Evolutionary conservation across 2,329 filamentous ascomycete genomes (phyloP), one percentile per base, ranked within the genome.

Genomic region (Talaromyces sp.): DNA sequence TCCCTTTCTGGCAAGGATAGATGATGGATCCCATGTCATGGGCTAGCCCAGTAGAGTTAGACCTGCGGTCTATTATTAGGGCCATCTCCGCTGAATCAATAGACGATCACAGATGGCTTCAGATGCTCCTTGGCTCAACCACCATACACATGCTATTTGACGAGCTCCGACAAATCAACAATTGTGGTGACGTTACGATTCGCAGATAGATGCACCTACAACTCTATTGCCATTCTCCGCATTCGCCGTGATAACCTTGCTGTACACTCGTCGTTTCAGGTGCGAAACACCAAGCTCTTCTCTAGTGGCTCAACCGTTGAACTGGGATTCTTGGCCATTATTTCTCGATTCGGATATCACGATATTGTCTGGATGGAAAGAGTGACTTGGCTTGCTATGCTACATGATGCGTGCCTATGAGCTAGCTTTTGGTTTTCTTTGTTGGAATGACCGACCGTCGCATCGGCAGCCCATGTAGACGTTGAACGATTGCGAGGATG

Each of bases 341-440:
- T 10, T 47, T 43, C 15, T 58, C 17, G 27, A 4, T 7, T 22
- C 27, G 47, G 13, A 15, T 31, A 54, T 36, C 29, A 31, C 56
- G 63, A 17, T 70, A 67, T 67, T 58, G 38, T 43, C 47, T 36
- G 51, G 40, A 54, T 51, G 64, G 25, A n/a, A 31, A 51, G 38
- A 58, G 40, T 43, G 10, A 53, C 40, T 19, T 34, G 15, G 54
- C 45, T 58, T 59, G 40, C 22, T 34, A 45, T 59, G 36, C 54
- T 61, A 59, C 66, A 67, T 64, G 45, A 67, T 67, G 66, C 54
- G 36, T 65, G 63, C 38, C 59, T 45, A 47, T 65, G 63, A 62
- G 63, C 29, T 27, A 40, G 29, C 56, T 31, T 36, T 54, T 63
- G 53, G 36, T 59, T 56, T 58, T 49, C 29, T 65, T 53, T 59